These are phyloP conservation scores for Coemansia sp. DNA, from an alignment of 192 early-diverging fungal genomes.

Conservation along the genomic window DNA sequence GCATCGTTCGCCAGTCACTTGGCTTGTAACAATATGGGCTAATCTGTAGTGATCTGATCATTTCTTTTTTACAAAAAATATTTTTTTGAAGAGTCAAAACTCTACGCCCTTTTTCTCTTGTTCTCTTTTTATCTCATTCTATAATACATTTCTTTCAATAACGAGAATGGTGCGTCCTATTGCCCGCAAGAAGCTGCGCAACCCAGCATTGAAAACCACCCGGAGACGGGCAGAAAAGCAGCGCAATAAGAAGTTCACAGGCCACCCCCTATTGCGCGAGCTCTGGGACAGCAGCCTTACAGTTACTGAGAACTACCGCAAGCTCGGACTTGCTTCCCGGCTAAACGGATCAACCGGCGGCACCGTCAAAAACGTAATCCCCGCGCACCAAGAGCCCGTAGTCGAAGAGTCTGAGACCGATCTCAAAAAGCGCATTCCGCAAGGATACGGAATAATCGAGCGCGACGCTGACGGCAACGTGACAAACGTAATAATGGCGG, in stretches of 20 bases:
- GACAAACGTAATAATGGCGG: slow-evolving; percentile 64
- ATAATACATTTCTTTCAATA: slow-evolving; percentile 7
- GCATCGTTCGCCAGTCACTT: slow-evolving; percentile 75
- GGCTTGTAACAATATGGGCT: slow-evolving; percentile 58
- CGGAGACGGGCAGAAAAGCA: slow-evolving; percentile 66
- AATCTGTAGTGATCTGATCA: background rate
- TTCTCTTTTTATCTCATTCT: slow-evolving; percentile 2
- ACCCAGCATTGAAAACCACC: slow-evolving; percentile 60
- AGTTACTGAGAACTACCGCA: slow-evolving; percentile 70
- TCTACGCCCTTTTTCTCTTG: background rate
- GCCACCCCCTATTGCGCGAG: slow-evolving; percentile 61
- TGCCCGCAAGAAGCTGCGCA: slow-evolving; percentile 65
- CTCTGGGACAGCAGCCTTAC: slow-evolving; percentile 72
- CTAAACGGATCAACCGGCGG: slow-evolving; percentile 70
- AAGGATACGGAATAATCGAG: slow-evolving; percentile 78
- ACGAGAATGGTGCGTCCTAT: slow-evolving; percentile 63
- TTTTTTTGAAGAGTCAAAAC: background rate
- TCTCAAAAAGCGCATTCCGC: slow-evolving; percentile 57
- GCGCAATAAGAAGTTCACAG: slow-evolving; percentile 58
- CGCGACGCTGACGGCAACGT: slow-evolving; percentile 77
- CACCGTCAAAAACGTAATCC: slow-evolving; percentile 18
- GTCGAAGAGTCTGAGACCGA: slow-evolving; percentile 36
- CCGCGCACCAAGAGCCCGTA: background rate
- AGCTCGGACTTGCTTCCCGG: slow-evolving; percentile 66
- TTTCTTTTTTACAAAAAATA: background rate